These are phyloP conservation scores for Croton laevigatus DNA, from an alignment of 441 rosid genomes.

Conservation along the genomic window DNA sequence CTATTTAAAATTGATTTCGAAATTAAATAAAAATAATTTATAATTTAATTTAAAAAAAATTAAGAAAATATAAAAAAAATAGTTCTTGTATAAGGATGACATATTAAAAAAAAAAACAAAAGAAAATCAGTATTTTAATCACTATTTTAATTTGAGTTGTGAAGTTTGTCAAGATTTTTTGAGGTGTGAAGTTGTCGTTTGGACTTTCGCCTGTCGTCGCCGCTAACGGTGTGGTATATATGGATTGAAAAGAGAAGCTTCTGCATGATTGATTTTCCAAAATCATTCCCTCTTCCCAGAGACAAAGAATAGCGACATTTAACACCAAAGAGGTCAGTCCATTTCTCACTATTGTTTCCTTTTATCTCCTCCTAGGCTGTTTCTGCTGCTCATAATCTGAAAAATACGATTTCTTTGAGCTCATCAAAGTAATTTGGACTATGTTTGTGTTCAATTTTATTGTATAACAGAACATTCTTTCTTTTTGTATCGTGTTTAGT, in stretches of 20 bases:
- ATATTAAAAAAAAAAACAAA: too few species aligned
- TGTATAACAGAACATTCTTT: background rate
- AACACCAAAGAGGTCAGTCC: conserved; percentile 12
- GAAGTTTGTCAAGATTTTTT: too few species aligned
- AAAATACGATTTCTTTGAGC: background rate
- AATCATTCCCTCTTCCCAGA: conserved; percentile 1
- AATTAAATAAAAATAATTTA: too few species aligned
- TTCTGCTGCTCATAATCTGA: background rate
- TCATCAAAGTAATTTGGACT: background rate
- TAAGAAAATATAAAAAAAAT: too few species aligned
- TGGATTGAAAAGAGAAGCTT: background rate
- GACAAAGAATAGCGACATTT: background rate
- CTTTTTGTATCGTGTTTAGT: background rate
- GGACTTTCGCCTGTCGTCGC: background rate
- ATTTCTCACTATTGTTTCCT: background rate
- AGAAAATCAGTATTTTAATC: too few species aligned
- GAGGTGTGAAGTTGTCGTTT: conserved; percentile 7
- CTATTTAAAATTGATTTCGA: too few species aligned
- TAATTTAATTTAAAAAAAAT: too few species aligned
- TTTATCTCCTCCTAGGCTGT: background rate
- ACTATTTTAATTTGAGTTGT: too few species aligned
- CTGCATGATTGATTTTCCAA: background rate
- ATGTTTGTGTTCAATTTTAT: too few species aligned
- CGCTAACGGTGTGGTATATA: background rate
- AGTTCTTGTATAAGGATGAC: too few species aligned